These are phyloP conservation scores for Deakozyma indianensis DNA, from an alignment of 805 yeast genomes.

Conservation along the genomic window DNA sequence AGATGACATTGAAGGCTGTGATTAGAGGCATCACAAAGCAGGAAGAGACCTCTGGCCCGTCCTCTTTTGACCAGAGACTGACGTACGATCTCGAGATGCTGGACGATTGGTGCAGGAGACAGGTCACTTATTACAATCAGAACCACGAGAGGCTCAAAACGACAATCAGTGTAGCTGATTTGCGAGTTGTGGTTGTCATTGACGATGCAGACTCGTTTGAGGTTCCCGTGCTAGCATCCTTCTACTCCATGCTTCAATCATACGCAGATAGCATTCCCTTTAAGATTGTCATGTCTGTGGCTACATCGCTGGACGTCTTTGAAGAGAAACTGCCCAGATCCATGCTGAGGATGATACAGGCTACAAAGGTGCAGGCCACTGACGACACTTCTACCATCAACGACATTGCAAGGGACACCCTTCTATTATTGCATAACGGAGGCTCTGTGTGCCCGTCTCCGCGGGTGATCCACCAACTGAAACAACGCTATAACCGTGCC, in stretches of 20 bases:
- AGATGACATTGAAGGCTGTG: constrained; percentile 19
- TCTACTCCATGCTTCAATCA: constrained; percentile 19
- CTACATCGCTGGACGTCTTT: constrained; percentile 22
- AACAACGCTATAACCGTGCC: constrained; percentile 3
- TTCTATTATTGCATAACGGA: constrained; percentile 2
- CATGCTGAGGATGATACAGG: constrained; percentile 13
- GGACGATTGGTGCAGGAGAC: constrained; percentile 18
- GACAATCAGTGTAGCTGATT: constrained; percentile 2
- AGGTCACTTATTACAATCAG: constrained; percentile 2
- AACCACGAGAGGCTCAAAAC: neutral
- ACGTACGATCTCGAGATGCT: constrained; percentile 24
- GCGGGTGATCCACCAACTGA: neutral
- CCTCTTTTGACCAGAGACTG: constrained; percentile 19
- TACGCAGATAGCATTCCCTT: constrained; percentile 20
- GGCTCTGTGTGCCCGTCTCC: constrained; percentile 1
- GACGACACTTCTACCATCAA: constrained; percentile 5
- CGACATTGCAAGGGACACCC: constrained; percentile 3
- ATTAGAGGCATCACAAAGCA: constrained; percentile 18
- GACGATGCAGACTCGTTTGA: constrained; percentile 28
- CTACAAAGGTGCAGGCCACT: constrained; percentile 4
- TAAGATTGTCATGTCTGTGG: constrained; percentile 21
- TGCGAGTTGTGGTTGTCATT: constrained; percentile 17
- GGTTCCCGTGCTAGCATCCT: constrained; percentile 14
- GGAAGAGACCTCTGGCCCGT: constrained; percentile 7
- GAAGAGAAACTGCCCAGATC: constrained; percentile 20